A percentile compares a stretch with the other conserved stretches of the same genome.
Conservation (phyloP, 495 filamentous ascomycete genomes). For the Aspergillus incahuasiensis region DNA sequence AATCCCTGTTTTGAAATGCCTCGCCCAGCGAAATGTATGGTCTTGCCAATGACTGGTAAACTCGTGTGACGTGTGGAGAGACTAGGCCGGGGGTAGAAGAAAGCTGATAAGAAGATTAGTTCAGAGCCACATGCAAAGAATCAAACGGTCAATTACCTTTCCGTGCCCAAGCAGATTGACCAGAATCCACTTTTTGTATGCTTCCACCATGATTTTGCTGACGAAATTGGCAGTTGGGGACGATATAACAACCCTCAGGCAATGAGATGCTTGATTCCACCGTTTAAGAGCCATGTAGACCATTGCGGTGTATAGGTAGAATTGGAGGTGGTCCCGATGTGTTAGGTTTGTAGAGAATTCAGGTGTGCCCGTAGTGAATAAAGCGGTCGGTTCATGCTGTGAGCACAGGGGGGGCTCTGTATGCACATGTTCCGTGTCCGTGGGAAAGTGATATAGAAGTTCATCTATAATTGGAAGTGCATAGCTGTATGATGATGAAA, state of each 20-base stretch:
- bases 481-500: conserved; percentile 45
- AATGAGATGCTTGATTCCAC: conserved; percentile 68
- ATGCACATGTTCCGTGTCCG: conserved; percentile 27
- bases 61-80: conserved; percentile 46
- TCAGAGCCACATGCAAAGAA: background rate
- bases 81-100: conserved; percentile 40
- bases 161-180: conserved; percentile 68
- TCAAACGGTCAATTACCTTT: conserved; percentile 43
- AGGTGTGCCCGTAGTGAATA: conserved; percentile 53
- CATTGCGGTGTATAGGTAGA: conserved; percentile 74
- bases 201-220: conserved; percentile 79
- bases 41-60: conserved; percentile 55
- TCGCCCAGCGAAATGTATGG: conserved; percentile 67
- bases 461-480: conserved; percentile 66
- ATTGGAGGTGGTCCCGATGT: conserved; percentile 61
- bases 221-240: conserved; percentile 54
- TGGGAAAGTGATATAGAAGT: conserved; percentile 62
- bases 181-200: conserved; percentile 92
- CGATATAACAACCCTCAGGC: conserved; percentile 63
- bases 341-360: conserved; percentile 56
- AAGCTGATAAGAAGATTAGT: conserved; percentile 28
- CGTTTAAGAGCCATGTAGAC: conserved; percentile 67
- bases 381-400: conserved; percentile 26
- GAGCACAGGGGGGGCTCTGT: conserved; percentile 25
- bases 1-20: conserved; percentile 59